These are phyloP conservation scores for Hygrophorus pudorinus DNA, from an alignment of 768 basidiomycete species.

Conservation along the genomic window DNA sequence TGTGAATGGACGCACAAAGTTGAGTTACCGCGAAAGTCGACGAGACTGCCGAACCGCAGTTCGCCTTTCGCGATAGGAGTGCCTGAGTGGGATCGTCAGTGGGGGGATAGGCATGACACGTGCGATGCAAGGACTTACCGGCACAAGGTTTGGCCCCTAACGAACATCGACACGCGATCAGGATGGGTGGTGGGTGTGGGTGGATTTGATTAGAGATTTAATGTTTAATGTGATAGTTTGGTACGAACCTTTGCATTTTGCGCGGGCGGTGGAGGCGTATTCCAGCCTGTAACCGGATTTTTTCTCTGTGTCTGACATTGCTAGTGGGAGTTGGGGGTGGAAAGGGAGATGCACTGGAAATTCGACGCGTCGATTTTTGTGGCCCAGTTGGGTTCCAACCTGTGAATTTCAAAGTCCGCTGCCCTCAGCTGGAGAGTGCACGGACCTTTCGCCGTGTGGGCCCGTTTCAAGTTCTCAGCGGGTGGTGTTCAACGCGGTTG, in stretches of 20 bases:
- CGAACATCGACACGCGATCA: conserved; percentile 10
- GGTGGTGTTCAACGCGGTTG: no score
- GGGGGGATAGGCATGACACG: conserved; percentile 4
- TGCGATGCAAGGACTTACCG: conserved; percentile 31
- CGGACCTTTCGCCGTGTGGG: no score
- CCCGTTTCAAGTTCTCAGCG: no score
- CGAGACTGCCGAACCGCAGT: conserved; percentile 63
- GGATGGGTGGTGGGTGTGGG: no score
- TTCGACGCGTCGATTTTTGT: conserved; percentile 10
- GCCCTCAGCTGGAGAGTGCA: no score
- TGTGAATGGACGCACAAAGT: conserved; percentile 40
- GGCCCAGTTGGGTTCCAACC: neutral
- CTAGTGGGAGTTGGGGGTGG: conserved; percentile 9
- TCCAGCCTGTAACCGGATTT: conserved; percentile 78
- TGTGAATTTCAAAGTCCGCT: conserved; percentile 5
- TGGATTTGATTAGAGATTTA: no score
- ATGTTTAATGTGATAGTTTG: no score
- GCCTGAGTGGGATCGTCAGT: conserved; percentile 28
- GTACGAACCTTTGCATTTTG: conserved; percentile 70
- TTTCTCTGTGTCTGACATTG: no score
- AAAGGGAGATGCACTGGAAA: conserved; percentile 18
- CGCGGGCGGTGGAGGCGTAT: conserved; percentile 55
- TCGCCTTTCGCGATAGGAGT: conserved; percentile 63
- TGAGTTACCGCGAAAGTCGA: conserved; percentile 64
- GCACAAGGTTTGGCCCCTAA: conserved; percentile 69